Conservation (phyloP, 208 protist species). For the Trypanosoma rangeli region DNA sequence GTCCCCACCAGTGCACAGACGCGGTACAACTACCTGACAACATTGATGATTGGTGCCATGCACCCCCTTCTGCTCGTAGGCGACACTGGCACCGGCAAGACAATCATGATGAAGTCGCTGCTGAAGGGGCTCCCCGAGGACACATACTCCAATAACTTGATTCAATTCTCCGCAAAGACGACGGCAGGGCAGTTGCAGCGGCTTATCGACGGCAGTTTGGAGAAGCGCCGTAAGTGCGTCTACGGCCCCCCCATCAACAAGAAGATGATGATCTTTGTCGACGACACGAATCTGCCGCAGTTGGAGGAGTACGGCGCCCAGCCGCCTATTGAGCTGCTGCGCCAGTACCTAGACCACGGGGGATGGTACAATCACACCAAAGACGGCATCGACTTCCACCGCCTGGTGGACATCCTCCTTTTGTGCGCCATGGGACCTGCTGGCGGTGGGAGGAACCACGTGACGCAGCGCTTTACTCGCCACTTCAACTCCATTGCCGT, state of each 20-base stretch:
- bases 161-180: constrained; percentile 97
- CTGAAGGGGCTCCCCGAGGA: constrained; percentile 83
- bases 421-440: constrained; percentile 95
- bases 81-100: constrained; percentile 96
- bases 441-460: constrained; percentile 93
- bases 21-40: constrained; percentile 91
- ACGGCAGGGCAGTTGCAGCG: constrained; percentile 90
- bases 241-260: constrained; percentile 96
- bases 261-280: constrained; percentile 95
- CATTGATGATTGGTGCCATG: constrained; percentile 79
- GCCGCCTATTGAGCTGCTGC: constrained; percentile 96
- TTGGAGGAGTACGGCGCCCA: constrained; percentile 96
- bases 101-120: constrained; percentile 92
- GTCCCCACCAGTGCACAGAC: constrained; percentile 94
- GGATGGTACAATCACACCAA: constrained; percentile 96
- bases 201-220: constrained; percentile 93
- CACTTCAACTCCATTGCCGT: constrained; percentile 95
- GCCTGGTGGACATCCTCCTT: constrained; percentile 90
- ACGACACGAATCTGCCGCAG: constrained; percentile 96
- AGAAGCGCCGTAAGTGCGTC: constrained; percentile 93
- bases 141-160: constrained; percentile 82
- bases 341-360: constrained; percentile 95
- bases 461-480: constrained; percentile 93
- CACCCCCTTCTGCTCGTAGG: constrained; percentile 91
- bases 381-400: constrained; percentile 86